Conservation (phyloP, 441 rosid genomes). For the Pelargonium fulgidum region DNA sequence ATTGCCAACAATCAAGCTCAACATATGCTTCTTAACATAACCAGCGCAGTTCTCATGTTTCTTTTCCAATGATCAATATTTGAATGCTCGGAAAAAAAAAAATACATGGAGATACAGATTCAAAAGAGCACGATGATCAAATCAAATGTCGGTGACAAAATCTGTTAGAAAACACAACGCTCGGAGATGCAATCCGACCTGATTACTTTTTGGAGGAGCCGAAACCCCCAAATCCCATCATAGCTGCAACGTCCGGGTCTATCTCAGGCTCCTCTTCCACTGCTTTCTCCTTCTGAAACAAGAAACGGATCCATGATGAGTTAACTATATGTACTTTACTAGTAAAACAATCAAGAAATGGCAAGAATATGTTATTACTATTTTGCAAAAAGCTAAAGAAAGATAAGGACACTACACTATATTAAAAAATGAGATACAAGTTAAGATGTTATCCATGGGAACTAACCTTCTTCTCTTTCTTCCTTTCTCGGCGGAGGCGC, state of each 20-base stretch:
- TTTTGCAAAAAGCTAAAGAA: no score
- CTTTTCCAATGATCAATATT: no score
- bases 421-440: neutral
- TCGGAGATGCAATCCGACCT: neutral
- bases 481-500: constrained; percentile 67
- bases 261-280: constrained; percentile 71
- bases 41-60: no score
- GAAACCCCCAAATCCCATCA: constrained; percentile 98
- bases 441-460: neutral
- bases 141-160: no score
- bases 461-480: constrained; percentile 90
- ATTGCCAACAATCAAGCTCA: no score
- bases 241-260: constrained; percentile 84
- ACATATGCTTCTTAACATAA: no score
- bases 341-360: neutral
- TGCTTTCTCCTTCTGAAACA: constrained; percentile 69
- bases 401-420: neutral
- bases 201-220: constrained; percentile 63
- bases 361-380: neutral
- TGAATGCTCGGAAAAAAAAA: neutral
- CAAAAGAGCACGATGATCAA: neutral
- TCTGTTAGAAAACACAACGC: neutral
- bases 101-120: neutral
- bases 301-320: constrained; percentile 7
- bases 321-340: no score